These are phyloP conservation scores for Ramaria sp. DNA, from an alignment of 768 basidiomycete species.

Conservation along the genomic window DNA sequence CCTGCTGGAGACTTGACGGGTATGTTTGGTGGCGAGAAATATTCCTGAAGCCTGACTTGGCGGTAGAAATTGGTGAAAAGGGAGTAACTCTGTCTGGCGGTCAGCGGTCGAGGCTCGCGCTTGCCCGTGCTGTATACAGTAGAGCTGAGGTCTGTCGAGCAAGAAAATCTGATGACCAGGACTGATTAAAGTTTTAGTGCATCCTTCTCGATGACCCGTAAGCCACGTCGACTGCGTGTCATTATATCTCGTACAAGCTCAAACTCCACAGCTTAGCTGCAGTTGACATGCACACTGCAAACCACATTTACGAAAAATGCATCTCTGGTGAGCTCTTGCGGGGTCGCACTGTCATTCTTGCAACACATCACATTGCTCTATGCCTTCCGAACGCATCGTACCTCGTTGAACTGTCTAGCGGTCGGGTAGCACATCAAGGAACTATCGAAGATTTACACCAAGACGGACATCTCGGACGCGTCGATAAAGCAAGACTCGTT, in stretches of 20 bases:
- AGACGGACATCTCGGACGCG: slow-evolving; percentile 27
- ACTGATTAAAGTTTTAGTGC: slow-evolving; percentile 23
- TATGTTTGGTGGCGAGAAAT: slow-evolving; percentile 14
- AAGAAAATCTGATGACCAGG: neutral
- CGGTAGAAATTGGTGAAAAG: slow-evolving; percentile 66
- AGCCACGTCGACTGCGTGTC: too few species aligned
- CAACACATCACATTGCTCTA: slow-evolving; percentile 72
- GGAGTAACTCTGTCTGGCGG: slow-evolving; percentile 70
- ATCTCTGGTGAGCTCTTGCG: slow-evolving; percentile 49
- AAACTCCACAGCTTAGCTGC: slow-evolving; percentile 40
- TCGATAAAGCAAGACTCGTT: slow-evolving; percentile 8
- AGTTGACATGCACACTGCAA: slow-evolving; percentile 70
- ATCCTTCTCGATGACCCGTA: slow-evolving; percentile 67
- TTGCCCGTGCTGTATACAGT: slow-evolving; percentile 76
- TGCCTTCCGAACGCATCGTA: slow-evolving; percentile 60
- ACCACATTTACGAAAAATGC: slow-evolving; percentile 54
- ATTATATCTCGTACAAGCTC: neutral
- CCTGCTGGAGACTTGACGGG: slow-evolving; percentile 73
- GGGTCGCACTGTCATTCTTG: slow-evolving; percentile 65
- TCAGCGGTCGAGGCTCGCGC: slow-evolving; percentile 59
- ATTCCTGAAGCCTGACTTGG: neutral
- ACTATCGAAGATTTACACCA: slow-evolving; percentile 35
- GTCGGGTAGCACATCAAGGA: slow-evolving; percentile 39
- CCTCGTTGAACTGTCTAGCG: slow-evolving; percentile 49
- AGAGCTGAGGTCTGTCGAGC: slow-evolving; percentile 24